Evolutionary conservation across 1,139 yeast species (phyloP), one percentile per base, ranked within the genome.

Genomic region (Pichia sp.): DNA sequence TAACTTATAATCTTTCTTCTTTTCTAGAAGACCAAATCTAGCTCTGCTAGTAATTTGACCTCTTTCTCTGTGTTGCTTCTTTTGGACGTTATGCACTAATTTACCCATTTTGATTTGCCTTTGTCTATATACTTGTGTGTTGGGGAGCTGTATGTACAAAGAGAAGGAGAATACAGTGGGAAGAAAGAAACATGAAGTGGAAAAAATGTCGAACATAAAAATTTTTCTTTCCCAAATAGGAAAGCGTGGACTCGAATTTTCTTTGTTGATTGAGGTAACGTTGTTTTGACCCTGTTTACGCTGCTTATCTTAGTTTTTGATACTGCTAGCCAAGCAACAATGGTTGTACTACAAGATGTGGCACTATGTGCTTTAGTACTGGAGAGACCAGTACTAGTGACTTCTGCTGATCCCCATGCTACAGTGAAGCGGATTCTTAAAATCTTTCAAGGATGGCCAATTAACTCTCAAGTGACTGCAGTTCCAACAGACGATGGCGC

Each of bases 31-130:
- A 34, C 98, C 98, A 67, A 76, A 83, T 62, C 77, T 78, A 59
- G 80, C 74, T 51, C 99, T 76, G 42, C 80, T 83, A 41, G 72
- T 72, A 3, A 90, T 85, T 67, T 93, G 99, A 10, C 96, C 79
- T 61, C 99, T 80, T 70, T 93, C 99, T 55, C 90, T 74, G 61
- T 93, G 99, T 73, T 93, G 98, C 62, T 89, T 93, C 72, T 93
- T 93, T 68, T 93, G 97, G 30, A 91, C 83, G 64, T 87, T 86
- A 67, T 90, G 97, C 18, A 85, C 93, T 40, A 86, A 69, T 54
- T 83, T 84, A 35, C 86, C 87, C 96, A 88, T 88, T 6, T 4
- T 28, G 10, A 5, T 28, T n/a, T n/a, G n/a, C n/a, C n/a, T n/a
- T n/a, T n/a, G n/a, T n/a, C n/a, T n/a, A n/a, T n/a, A n/a, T n/a